Base-by-base conservation (phyloP, 768 basidiomycete species). In the Fomitopsis pulvina region DNA sequence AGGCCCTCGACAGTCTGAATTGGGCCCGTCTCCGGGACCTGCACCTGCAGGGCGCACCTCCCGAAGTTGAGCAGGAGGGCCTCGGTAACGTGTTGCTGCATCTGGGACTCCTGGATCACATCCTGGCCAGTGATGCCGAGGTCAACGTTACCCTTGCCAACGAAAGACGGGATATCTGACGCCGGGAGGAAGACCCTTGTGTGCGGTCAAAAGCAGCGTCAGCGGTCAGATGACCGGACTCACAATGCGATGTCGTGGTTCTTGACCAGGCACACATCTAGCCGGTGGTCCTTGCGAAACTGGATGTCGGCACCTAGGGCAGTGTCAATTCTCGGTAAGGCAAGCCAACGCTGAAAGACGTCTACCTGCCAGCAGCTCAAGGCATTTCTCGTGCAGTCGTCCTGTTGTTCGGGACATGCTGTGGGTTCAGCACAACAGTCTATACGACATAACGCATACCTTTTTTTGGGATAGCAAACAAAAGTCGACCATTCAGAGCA, bases 391-490 rank as follows among this genome's bases (percentile, higher is more conserved):
- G 59, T 95, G 78, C 50, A 99, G 73, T 56, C 95, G 75, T 49
- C 92, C 92, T 93, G 57, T 6, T 30, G 42, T 34, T 24, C 47
- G 39, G 14, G 21, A 29, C 0, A 16, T 26, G 11, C 12, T 52
- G 16, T 27, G 10, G 41, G 32, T 6, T n/a, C 6, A 30, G 9
- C 14, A 24, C 44, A 9, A 21, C 5, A 29, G 18, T 4, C 18
- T 5, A 29, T 2, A 41, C 48, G n/a, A 24, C 39, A 22, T 18
- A 12, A 14, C 11, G 59, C 56, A 41, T 55, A 85, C 95, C 95
- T 80, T 98, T 99, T 75, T 98, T 98, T 1, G 95, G 95, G 58
- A 99, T 90, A 8, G 94, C 95, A 58, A 99, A 95, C 32, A 99
- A 74, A 53, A 95, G 63, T 38, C 93, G 81, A 41, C 91, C 92